Evolutionary conservation across 192 early-diverging fungal genomes (phyloP), one percentile per base, ranked within the genome.

Genomic region (Rhizoclosmatium globosum): DNA sequence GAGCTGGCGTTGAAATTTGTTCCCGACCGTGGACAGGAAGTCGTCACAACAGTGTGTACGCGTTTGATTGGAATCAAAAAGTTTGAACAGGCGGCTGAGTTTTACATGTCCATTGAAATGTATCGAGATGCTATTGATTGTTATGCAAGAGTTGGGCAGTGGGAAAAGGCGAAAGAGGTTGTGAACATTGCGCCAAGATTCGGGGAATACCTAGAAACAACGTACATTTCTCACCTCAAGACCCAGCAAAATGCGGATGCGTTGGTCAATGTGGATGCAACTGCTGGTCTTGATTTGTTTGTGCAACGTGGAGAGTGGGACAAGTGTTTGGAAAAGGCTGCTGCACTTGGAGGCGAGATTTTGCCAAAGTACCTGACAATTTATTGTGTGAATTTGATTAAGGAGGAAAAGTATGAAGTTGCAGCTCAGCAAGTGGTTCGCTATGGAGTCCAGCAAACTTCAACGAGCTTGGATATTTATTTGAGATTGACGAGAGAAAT

Each of bases 61-160:
- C 66, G 86, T 13, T 66, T 90, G 64, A 74, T 87, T 47, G 78
- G 85, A 21, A 77, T 87, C 80, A 85, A 88, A 64, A 78, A 78
- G 67, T 89, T 78, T 78, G 85, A 81, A n/a, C 78, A 82, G 23
- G 90, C 90, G 0, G 90, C 77, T 3, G 88, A 92, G 45, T 76
- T 92, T 11, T 90, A 83, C 64, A 77, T 84, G 53, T 82, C 78
- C 17, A 79, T 84, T 61, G 88, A 88, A 72, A 82, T 87, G 82
- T 87, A 87, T 74, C 88, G 90, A 62, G 89, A 91, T 46, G 87
- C 89, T 2, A 90, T 90, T 53, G 90, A 92, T 71, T 82, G 86
- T 44, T 92, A 82, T 82, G 84, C 90, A 23, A 11, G 76, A 15
- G 85, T 80, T 7, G 83, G 82, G 2, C 41, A 80, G 44, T 92